Conservation (phyloP, 2,329 filamentous ascomycete genomes). For the Zalaria obscura region DNA sequence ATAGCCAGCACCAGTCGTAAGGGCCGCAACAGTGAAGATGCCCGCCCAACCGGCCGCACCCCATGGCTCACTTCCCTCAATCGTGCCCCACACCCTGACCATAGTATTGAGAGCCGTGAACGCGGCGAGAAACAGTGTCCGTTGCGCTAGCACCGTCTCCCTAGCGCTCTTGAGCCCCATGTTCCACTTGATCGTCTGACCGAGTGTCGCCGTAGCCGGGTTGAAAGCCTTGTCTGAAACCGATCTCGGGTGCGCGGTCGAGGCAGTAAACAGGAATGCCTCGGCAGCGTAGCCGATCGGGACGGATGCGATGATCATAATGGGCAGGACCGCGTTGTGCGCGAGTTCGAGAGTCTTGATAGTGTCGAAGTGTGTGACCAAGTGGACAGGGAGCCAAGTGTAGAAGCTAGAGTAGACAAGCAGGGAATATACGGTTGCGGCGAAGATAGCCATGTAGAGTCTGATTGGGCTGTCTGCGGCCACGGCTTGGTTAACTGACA, state of each 20-base stretch:
- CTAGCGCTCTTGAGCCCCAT: slow-evolving; percentile 52
- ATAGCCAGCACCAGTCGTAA: slow-evolving; percentile 44
- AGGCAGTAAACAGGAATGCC: slow-evolving; percentile 64
- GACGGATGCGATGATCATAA: slow-evolving; percentile 40
- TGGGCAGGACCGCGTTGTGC: slow-evolving; percentile 42
- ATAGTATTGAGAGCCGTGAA: slow-evolving; percentile 41
- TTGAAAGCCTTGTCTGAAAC: slow-evolving; percentile 44
- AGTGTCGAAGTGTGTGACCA: slow-evolving; percentile 63
- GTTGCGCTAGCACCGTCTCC: slow-evolving; percentile 43
- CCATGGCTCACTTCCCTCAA: slow-evolving; percentile 53
- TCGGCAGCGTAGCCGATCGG: slow-evolving; percentile 59
- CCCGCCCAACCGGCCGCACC: slow-evolving; percentile 61
- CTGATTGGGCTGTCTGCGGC: slow-evolving; percentile 49
- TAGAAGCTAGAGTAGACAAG: slow-evolving; percentile 54
- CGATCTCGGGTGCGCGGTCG: slow-evolving; percentile 29
- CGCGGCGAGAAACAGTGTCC: slow-evolving; percentile 35
- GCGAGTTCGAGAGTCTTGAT: slow-evolving; percentile 55
- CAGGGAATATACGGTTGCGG: slow-evolving; percentile 61
- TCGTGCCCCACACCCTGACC: slow-evolving; percentile 49
- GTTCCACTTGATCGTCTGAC: slow-evolving; percentile 59
- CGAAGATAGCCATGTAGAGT: slow-evolving; percentile 51
- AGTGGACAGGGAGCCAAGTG: slow-evolving; percentile 53
- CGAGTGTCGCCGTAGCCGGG: slow-evolving; percentile 48
- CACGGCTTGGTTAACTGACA: slow-evolving; percentile 25
- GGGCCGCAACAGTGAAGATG: slow-evolving; percentile 57